Evolutionary conservation across 768 basidiomycete genomes (phyloP), one percentile per base, ranked within the genome.

Genomic region (Mycena kentingensis): DNA sequence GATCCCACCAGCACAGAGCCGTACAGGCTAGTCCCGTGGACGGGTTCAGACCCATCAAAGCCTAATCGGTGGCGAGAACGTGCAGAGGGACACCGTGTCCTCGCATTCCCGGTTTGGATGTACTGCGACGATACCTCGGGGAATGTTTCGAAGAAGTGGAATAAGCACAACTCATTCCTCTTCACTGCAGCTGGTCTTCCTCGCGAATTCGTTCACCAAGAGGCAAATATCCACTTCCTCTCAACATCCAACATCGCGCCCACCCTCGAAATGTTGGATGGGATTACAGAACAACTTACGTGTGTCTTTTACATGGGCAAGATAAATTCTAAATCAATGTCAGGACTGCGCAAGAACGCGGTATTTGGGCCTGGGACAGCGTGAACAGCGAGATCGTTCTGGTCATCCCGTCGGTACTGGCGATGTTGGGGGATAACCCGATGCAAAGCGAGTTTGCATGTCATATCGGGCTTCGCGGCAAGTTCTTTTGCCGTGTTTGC

Each of bases 381-480:
- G 31, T 44, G 1, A 7, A 26, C 0, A 52, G 67, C 4, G 71
- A 74, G 44, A 39, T 50, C 1, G 63, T 70, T 3, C 58, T 73
- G 2, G 27, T 74, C 0, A 58, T 74, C 31, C 67, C 67, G 0
- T 43, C 25, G 4, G 54, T 72, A 3, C 60, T 73, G 0, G 70
- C 69, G 0, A 25, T 75, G 8, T 62, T 71, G 0, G 77, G 76
- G 0, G 74, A 80, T 52, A 78, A 80, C 54, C 77, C 74, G n/a
- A n/a, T n/a, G n/a, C n/a, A n/a, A n/a, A n/a, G n/a, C n/a, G n/a
- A n/a, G n/a, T n/a, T n/a, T n/a, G 68, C 74, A 0, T 77, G 69
- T 42, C 78, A 80, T 42, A 69, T 76, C 49, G 77, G 74, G 0
- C 49, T 74, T 7, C 46, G 39, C 0, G 74, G 68, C 0, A 73